Percentiles rank a stretch among this genome's conserved stretches.
Conservation (phyloP, 441 rosid genomes). For the Populus hybrid region DNA sequence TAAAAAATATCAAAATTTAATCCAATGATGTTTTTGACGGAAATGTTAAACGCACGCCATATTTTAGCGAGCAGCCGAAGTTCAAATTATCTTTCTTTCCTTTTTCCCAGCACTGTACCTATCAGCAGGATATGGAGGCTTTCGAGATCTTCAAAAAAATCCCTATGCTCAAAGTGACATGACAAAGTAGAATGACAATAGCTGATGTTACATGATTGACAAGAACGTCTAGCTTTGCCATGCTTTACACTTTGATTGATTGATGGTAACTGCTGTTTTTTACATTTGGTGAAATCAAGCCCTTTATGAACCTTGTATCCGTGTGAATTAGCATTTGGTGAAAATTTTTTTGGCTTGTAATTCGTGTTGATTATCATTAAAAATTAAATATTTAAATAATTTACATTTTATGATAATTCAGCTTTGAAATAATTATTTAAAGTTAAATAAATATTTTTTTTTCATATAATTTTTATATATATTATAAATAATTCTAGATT, state of each 20-base stretch:
- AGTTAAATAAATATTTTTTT: rapidly evolving
- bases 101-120: background rate
- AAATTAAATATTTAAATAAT: rapidly evolving
- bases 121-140: background rate
- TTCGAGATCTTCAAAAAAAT: background rate
- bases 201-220: background rate
- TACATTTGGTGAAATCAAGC: background rate
- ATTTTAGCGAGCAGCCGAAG: background rate
- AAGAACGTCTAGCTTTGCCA: background rate
- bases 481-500: no score
- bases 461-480: no score
- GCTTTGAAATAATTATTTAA: no score
- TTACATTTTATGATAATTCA: rapidly evolving
- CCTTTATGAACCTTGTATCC: background rate
- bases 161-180: background rate
- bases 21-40: no score
- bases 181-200: background rate
- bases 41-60: no score
- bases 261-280: background rate
- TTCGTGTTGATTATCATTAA: rapidly evolving
- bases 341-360: no score
- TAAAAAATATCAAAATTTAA: no score
- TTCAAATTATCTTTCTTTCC: background rate
- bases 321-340: no score
- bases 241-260: background rate